Base-by-base conservation (phyloP, 352 stramenopile genomes). In the Globisporangium barbulae region DNA sequence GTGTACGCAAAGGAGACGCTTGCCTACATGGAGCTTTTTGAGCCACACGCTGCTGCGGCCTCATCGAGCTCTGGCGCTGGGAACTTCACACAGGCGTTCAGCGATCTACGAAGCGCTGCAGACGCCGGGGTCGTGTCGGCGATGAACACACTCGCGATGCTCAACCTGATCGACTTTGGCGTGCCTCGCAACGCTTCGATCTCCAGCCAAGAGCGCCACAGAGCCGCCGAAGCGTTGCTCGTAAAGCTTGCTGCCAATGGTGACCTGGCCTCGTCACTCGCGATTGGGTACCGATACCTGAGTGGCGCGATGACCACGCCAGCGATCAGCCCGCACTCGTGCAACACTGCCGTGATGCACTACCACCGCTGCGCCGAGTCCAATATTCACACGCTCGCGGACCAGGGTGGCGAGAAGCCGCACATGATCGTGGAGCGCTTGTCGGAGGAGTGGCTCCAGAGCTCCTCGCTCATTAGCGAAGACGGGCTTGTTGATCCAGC, bases 21-120 rank as follows among this genome's bases (percentile, higher is more conserved):
- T 19, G 83, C 82, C n/a, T 88, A 78, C 63, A 73, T 81, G 56
- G 70, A 76, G 50, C 74, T 91, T 3, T 90, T 91, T 61, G 79
- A 89, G 31, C 73, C 78, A 0, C 63, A 62, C 15, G 42, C 13
- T 33, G 60, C 30, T 42, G 65, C 28, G 58, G 21, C 61, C 55
- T 53, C 54, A 10, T 19, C 50, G 1, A 12, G 25, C 3, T 7
- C 25, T 17, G 7, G 4, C 22, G 53, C 73, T 5, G 66, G 73
- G 17, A 68, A 78, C 22, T 88, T 85, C 63, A 56, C 72, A 19
- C 56, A 74, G 25, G 80, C 80, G 12, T 72, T 90, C 30, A 53
- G 64, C 25, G 72, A 85, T 37, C 63, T 91, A 0, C 67, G 74
- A 2, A 54, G 72, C 21, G 80, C 78, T 35, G 75, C 73, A 1